A percentile compares a stretch with the other conserved stretches of the same genome.
Evolutionary conservation across 768 basidiomycete species (phyloP).

Genomic region (Mycena albidolilacea): DNA sequence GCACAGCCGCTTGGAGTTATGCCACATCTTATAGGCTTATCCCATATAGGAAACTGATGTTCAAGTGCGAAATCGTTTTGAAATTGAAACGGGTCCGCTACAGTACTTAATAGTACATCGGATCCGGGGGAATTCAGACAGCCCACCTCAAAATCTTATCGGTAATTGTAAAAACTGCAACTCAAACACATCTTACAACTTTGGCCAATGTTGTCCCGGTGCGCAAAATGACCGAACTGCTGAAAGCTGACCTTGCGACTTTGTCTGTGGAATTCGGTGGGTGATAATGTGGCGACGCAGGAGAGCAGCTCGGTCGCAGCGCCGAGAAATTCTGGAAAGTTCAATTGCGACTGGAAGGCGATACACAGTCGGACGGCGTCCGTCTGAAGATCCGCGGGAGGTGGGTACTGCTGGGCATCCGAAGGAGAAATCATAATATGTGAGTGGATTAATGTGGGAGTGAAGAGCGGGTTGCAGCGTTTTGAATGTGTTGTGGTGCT

Average conservation of each 20-base stretch:
- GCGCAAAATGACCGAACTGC: too few species aligned
- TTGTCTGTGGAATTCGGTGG: conserved; percentile 31
- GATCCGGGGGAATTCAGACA: too few species aligned
- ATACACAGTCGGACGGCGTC: conserved; percentile 36
- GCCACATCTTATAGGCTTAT: too few species aligned
- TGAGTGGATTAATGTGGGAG: conserved; percentile 31
- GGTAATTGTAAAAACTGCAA: too few species aligned
- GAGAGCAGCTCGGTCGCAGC: conserved; percentile 31
- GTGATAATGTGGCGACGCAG: conserved; percentile 19
- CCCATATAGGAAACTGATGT: too few species aligned
- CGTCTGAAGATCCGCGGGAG: conserved; percentile 13
- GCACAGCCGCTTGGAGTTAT: too few species aligned
- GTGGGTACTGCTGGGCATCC: neutral
- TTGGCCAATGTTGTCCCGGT: too few species aligned
- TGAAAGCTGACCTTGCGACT: conserved; percentile 34
- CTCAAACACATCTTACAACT: too few species aligned
- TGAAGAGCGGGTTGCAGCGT: conserved; percentile 19
- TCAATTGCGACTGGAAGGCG: conserved; percentile 32
- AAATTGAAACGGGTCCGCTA: too few species aligned
- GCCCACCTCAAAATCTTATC: too few species aligned
- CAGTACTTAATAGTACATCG: too few species aligned
- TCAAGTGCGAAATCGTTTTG: too few species aligned
- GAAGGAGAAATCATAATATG: conserved; percentile 16
- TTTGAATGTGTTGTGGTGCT: conserved; percentile 34
- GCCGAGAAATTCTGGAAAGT: conserved; percentile 22